Evolutionary conservation across 2,329 filamentous ascomycete genomes (phyloP).

Genomic region (Biscogniauxia mediterranea): DNA sequence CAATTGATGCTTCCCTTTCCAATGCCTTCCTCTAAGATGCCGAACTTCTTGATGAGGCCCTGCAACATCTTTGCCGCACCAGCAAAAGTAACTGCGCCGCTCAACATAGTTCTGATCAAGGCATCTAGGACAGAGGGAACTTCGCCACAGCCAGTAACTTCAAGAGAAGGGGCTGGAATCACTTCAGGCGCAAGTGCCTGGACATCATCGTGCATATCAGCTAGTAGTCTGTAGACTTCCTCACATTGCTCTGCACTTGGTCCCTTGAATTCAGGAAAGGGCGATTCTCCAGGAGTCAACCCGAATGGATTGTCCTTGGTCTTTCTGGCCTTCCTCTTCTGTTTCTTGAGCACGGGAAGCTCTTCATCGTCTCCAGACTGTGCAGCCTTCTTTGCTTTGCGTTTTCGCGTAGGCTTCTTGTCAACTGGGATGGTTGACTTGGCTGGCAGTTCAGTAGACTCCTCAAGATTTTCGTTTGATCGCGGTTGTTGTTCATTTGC

Average conservation of each 20-base stretch:
- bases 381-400: not conserved
- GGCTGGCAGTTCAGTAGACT: not conserved
- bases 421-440: not conserved
- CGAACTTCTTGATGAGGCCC: conserved; percentile 63
- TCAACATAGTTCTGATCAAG: conserved; percentile 51
- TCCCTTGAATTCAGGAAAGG: conserved; percentile 64
- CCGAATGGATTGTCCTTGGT: conserved; percentile 46
- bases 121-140: conserved; percentile 55
- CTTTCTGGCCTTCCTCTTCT: conserved; percentile 19
- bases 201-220: conserved; percentile 63
- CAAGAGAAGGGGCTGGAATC: conserved; percentile 67
- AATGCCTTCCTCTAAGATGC: conserved; percentile 58
- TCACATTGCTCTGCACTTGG: conserved; percentile 70
- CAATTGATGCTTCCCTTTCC: conserved; percentile 74
- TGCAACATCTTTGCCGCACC: conserved; percentile 63
- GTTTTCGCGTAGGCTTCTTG: not conserved
- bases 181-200: conserved; percentile 54
- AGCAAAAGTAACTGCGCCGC: conserved; percentile 47
- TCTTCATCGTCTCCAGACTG: not conserved
- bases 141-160: conserved; percentile 65
- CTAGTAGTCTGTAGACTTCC: conserved; percentile 65
- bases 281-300: conserved; percentile 55
- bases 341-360: not conserved
- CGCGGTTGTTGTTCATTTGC: not conserved
- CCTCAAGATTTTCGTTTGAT: not conserved